Evolutionary conservation across 2,329 filamentous ascomycete genomes (phyloP).

Genomic region (Tolypocladium guangdongense): DNA sequence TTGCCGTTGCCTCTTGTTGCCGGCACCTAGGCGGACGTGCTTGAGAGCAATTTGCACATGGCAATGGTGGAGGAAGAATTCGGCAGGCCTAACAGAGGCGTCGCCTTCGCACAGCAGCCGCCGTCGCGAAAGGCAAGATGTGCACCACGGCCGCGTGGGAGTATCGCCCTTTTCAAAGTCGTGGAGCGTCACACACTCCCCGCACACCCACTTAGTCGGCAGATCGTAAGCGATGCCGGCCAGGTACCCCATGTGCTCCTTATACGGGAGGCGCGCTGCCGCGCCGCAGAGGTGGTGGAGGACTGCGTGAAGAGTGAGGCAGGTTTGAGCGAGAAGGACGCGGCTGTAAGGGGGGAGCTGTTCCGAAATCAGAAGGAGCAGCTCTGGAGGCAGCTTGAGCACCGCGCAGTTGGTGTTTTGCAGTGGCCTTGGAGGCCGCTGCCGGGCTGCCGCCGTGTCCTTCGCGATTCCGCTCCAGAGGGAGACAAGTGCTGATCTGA

Average conservation of each 20-base stretch:
- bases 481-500: too few relatives aligned
- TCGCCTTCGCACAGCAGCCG: fast-evolving
- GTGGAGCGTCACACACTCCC: neutral
- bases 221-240: neutral
- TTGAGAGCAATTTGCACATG: neutral
- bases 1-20: neutral
- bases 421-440: neutral
- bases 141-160: neutral
- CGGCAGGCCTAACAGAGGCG: neutral
- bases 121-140: neutral
- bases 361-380: neutral
- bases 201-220: neutral
- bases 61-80: neutral
- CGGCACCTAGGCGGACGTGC: neutral
- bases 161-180: neutral
- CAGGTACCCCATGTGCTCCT: neutral
- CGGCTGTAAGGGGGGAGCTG: neutral
- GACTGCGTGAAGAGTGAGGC: neutral
- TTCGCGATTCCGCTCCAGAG: too few relatives aligned
- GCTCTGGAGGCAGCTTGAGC: neutral
- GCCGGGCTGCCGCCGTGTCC: too few relatives aligned
- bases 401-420: neutral
- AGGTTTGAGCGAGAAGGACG: neutral
- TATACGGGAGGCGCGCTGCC: neutral
- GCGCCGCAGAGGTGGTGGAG: neutral